Percentiles rank a stretch among this genome's conserved stretches.
phyloP scores from a whole-genome alignment of 805 yeast genomes.

The Lachancea kluyveri region DNA sequence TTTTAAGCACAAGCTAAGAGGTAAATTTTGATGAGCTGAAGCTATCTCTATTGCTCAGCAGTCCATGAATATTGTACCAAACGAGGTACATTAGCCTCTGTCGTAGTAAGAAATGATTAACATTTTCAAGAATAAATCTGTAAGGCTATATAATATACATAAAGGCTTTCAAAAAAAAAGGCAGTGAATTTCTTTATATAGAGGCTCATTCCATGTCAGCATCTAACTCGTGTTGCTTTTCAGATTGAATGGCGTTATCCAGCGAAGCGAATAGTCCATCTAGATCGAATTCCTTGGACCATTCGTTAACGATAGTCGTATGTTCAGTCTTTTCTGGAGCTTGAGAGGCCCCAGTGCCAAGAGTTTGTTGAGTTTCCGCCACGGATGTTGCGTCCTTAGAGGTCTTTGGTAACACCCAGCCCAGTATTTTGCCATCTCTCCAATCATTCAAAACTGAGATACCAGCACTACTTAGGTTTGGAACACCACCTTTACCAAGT shows the following conservation, averaged over 20 bases:
- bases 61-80: no score
- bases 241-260: conserved; percentile 28
- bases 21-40: no score
- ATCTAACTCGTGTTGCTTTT: conserved; percentile 20
- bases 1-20: no score
- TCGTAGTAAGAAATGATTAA: no score
- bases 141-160: conserved; percentile 2
- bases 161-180: no score
- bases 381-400: conserved; percentile 34
- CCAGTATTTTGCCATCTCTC: conserved; percentile 92
- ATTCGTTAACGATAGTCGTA: conserved; percentile 75
- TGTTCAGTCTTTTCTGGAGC: conserved; percentile 45
- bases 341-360: conserved; percentile 31
- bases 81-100: no score
- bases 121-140: no score
- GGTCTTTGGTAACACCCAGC: conserved; percentile 78
- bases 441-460: conserved; percentile 80
- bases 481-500: conserved; percentile 87
- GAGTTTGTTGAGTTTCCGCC: conserved; percentile 28
- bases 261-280: conserved; percentile 62
- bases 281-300: conserved; percentile 93
- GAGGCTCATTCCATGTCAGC: conserved; percentile 10
- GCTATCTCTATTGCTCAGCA: no score
- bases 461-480: conserved; percentile 84
- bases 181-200: no score